Percentiles rank a stretch among this genome's conserved stretches.
These are phyloP conservation scores for Aspergillus spinulosporus DNA, from an alignment of 2,329 filamentous ascomycete species.

Conservation along the genomic window DNA sequence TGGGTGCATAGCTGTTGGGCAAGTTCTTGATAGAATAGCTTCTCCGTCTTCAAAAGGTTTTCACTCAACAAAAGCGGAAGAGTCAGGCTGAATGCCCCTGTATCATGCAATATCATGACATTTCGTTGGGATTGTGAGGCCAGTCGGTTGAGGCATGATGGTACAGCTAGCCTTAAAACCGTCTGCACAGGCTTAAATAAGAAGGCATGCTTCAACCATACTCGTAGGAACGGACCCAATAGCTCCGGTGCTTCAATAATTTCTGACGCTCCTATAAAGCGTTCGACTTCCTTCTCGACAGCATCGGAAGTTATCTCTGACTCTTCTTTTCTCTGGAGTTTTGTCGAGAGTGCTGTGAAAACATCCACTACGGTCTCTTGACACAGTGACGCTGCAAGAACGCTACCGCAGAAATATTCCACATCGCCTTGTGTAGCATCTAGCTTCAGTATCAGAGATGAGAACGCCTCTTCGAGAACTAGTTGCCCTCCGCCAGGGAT, in stretches of 20 bases:
- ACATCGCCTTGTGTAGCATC: constrained; percentile 51
- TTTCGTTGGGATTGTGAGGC: constrained; percentile 67
- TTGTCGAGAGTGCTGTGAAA: constrained; percentile 52
- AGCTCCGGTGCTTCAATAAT: constrained; percentile 46
- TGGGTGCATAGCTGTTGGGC: constrained; percentile 69
- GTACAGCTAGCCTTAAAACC: constrained; percentile 56
- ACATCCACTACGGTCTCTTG: constrained; percentile 72
- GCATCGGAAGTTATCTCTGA: constrained; percentile 22
- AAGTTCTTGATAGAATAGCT: constrained; percentile 62
- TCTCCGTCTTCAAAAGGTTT: constrained; percentile 57
- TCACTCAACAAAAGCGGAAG: constrained; percentile 63
- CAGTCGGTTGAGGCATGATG: constrained; percentile 62
- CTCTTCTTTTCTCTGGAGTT: constrained; percentile 21
- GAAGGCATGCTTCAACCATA: constrained; percentile 62
- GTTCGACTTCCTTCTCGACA: constrained; percentile 34
- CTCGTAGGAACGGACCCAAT: constrained; percentile 39
- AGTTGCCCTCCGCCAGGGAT: constrained; percentile 78
- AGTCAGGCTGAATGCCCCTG: constrained; percentile 68
- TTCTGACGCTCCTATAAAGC: constrained; percentile 42
- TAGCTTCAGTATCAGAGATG: constrained; percentile 64
- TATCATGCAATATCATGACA: constrained; percentile 68
- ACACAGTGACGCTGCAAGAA: constrained; percentile 77
- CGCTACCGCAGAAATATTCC: constrained; percentile 79
- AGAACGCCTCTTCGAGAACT: constrained; percentile 68
- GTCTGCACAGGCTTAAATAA: constrained; percentile 45